Evolutionary conservation across 306 rosid genomes (phyloP).

Genomic region (Trifolium repens): DNA sequence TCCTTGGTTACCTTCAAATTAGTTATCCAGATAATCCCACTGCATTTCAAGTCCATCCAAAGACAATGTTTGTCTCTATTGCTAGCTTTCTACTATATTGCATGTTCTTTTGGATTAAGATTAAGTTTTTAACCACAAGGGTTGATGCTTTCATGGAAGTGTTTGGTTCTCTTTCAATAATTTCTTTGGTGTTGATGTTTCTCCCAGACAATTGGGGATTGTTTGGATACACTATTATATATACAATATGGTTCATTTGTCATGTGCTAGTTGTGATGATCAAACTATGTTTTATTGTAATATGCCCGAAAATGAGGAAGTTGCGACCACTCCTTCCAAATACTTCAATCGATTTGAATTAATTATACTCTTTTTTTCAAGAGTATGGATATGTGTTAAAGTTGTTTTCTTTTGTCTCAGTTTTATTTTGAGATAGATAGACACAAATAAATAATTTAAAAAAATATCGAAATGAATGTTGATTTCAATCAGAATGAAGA

Average conservation of each 20-base stretch:
- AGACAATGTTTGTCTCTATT: neutral
- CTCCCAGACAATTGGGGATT: neutral
- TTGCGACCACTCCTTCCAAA: constrained; percentile 2
- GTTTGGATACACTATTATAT: neutral
- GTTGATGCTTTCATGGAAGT: constrained; percentile 10
- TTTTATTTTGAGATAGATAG: no score
- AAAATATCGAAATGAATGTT: no score
- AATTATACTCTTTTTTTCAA: neutral
- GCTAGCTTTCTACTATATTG: constrained; percentile 25
- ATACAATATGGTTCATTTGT: constrained; percentile 9
- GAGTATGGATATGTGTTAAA: no score
- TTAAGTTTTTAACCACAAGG: neutral
- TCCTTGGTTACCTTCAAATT: constrained; percentile 1
- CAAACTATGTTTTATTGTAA: neutral
- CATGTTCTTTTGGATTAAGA: neutral
- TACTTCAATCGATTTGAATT: constrained; percentile 3
- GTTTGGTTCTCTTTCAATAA: constrained; percentile 18
- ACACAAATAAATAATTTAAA: no score
- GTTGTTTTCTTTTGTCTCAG: no score
- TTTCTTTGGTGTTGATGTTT: constrained; percentile 9
- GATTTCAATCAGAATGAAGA: no score
- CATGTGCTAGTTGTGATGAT: neutral
- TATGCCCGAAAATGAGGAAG: neutral
- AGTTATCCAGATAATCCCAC: neutral
- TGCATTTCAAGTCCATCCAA: constrained; percentile 21